Evolutionary conservation across 306 rosid species (phyloP), one percentile per base, ranked within the genome.

Genomic region (Styphnolobium japonicum): DNA sequence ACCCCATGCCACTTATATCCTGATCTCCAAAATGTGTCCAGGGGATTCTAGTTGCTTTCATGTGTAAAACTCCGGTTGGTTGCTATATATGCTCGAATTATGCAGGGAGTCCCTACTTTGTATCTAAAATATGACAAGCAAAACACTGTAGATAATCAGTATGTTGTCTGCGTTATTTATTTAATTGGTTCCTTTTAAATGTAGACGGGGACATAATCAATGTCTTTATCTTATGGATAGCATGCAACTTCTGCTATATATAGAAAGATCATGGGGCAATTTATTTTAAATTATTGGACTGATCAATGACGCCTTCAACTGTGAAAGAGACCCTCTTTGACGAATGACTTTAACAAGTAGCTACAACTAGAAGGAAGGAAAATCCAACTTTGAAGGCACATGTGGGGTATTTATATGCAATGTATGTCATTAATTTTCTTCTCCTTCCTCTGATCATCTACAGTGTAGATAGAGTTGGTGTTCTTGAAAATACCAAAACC

Each of bases 61-160:
- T 11, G 82, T 72, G 93, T 74, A 72, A 4, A 73, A 5, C 21
- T 31, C 18, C 52, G 63, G 31, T 85, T 89, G 89, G 89, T 5
- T 72, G n/a, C 1, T 10, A 18, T n/a, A n/a, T n/a, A 40, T 31
- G 79, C 75, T 45, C 66, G 40, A 80, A 86, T 87, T 69, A 83
- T 74, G 69, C 72, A 25, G 23, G 29, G 58, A 62, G 57, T 65
- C 66, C 75, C 40, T 43, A 37, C 18, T 6, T 5, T 72, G 62
- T 73, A 58, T 25, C 76, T 7, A 51, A 51, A 61, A 67, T 45
- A 71, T 19, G 72, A 65, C 56, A 75, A 67, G 21, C 67, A 71
- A 37, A 29, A 67, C 39, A 78, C 85, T 22, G 53, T 60, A 31
- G 14, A 19, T 33, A 62, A 61, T 71, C 51, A 19, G 10, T 58